phyloP scores from a whole-genome alignment of 805 yeast genomes.

The Candida fluviatilis region DNA sequence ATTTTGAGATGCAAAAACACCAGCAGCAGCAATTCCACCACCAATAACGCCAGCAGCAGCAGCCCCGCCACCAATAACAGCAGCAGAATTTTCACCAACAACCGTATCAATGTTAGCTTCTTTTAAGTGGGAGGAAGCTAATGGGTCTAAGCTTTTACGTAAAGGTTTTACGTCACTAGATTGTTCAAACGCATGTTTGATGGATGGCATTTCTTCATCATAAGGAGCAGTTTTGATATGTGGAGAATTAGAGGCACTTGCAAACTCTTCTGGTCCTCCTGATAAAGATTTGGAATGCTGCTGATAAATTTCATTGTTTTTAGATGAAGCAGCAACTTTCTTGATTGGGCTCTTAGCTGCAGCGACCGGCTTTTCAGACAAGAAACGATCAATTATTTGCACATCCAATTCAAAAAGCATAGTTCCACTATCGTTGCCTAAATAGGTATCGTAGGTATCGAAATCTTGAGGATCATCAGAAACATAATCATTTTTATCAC shows the following conservation, averaged over 20 bases:
- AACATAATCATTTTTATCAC: slow-evolving; percentile 74
- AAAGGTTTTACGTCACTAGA: slow-evolving; percentile 11
- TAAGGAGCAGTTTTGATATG: neutral
- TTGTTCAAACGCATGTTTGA: slow-evolving; percentile 15
- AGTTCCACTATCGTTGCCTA: slow-evolving; percentile 49
- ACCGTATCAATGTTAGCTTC: neutral
- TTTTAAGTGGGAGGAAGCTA: neutral
- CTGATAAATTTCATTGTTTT: slow-evolving; percentile 4
- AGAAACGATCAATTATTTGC: slow-evolving; percentile 32
- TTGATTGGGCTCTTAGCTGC: slow-evolving; percentile 13
- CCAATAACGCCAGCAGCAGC: slow-evolving; percentile 2
- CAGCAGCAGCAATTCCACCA: slow-evolving; percentile 5
- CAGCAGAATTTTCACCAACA: neutral
- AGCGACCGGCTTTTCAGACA: slow-evolving; percentile 11
- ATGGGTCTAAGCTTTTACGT: slow-evolving; percentile 5
- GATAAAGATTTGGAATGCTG: slow-evolving; percentile 16
- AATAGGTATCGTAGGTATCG: slow-evolving; percentile 49
- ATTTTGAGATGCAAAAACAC: neutral
- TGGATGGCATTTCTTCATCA: slow-evolving; percentile 22
- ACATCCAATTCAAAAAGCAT: slow-evolving; percentile 63
- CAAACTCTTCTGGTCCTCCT: slow-evolving; percentile 12
- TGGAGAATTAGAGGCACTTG: slow-evolving; percentile 20
- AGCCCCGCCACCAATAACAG: too few species aligned
- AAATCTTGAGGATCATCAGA: slow-evolving; percentile 43
- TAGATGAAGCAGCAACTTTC: slow-evolving; percentile 2